A percentile compares a stretch with the other conserved stretches of the same genome.
These are phyloP conservation scores for Vitis hybrid DNA, from an alignment of 177 flowering plant genomes.

Conservation along the genomic window DNA sequence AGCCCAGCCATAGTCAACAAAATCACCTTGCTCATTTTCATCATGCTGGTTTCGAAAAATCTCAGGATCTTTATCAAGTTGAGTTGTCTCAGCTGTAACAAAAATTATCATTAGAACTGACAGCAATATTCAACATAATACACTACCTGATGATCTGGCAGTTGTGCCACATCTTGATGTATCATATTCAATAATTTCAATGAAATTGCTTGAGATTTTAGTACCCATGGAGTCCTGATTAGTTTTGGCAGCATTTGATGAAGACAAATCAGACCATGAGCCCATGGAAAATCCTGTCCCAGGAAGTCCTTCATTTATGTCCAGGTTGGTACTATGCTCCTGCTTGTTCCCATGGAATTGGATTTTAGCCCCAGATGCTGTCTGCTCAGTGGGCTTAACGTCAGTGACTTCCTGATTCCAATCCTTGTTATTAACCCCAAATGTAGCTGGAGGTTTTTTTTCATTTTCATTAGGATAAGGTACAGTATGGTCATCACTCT, in stretches of 20 bases:
- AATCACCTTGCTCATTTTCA: slow-evolving; percentile 48
- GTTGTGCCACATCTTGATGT: slow-evolving; percentile 24
- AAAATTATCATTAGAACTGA: neutral
- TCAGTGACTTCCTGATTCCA: slow-evolving; percentile 31
- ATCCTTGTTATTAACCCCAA: slow-evolving; percentile 40
- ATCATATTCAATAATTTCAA: slow-evolving; percentile 25
- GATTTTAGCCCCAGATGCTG: slow-evolving; percentile 17
- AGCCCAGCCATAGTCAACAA: slow-evolving; percentile 75
- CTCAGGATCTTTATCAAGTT: slow-evolving; percentile 30
- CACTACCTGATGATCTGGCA: neutral
- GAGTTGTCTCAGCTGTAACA: slow-evolving; percentile 34
- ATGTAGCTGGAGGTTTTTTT: slow-evolving; percentile 23
- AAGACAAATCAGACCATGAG: slow-evolving; percentile 40
- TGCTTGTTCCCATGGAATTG: slow-evolving; percentile 26
- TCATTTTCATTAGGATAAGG: slow-evolving; percentile 54
- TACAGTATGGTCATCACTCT: slow-evolving; percentile 67
- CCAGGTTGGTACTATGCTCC: slow-evolving; percentile 29
- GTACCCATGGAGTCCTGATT: slow-evolving; percentile 30
- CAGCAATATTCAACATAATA: neutral
- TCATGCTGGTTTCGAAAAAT: slow-evolving; percentile 38
- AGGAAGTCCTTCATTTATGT: slow-evolving; percentile 28
- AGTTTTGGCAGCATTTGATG: slow-evolving; percentile 29
- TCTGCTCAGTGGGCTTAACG: slow-evolving; percentile 38
- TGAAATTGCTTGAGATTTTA: slow-evolving; percentile 20
- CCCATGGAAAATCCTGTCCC: slow-evolving; percentile 28